A percentile compares a stretch with the other conserved stretches of the same genome.
Conservation (phyloP, 441 rosid genomes). For the Melianthus villosus region DNA sequence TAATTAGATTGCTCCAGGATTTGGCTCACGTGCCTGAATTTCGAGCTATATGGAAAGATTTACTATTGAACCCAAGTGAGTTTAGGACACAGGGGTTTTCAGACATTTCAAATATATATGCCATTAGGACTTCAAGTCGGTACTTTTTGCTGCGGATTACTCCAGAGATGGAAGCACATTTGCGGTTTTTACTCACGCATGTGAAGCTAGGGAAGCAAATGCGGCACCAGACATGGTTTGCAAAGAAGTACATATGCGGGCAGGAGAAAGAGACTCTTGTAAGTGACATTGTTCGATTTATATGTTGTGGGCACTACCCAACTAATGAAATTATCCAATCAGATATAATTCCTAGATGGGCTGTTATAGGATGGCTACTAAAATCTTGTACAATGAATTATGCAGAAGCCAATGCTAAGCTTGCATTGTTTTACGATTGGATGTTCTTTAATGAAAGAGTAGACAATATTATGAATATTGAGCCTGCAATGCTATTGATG, state of each 20-base stretch:
- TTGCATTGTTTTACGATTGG: conserved; percentile 78
- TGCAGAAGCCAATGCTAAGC: conserved; percentile 36
- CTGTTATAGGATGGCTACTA: conserved; percentile 69
- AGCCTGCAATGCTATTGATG: conserved; percentile 72
- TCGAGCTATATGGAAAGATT: conserved; percentile 42
- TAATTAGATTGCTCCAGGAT: conserved; percentile 55
- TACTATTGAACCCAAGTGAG: conserved; percentile 25
- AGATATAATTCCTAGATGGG: conserved; percentile 73
- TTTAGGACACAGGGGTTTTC: conserved; percentile 26
- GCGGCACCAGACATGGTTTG: conserved; percentile 64
- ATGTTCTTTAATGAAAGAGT: conserved; percentile 55
- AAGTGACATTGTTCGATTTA: conserved; percentile 58
- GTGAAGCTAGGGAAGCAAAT: conserved; percentile 69
- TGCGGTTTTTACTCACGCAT: conserved; percentile 54
- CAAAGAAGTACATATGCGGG: conserved; percentile 33
- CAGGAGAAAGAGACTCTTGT: conserved; percentile 47
- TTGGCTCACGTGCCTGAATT: conserved; percentile 57
- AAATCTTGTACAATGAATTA: conserved; percentile 36
- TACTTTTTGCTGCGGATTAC: conserved; percentile 48
- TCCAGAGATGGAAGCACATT: conserved; percentile 57
- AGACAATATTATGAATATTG: conserved; percentile 72
- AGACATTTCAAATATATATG: conserved; percentile 35
- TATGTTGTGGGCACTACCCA: conserved; percentile 70
- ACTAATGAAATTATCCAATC: conserved; percentile 44
- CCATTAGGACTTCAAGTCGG: conserved; percentile 40